phyloP scores from a whole-genome alignment of 2,329 filamentous ascomycete species.

The Ascomycota sp. region DNA sequence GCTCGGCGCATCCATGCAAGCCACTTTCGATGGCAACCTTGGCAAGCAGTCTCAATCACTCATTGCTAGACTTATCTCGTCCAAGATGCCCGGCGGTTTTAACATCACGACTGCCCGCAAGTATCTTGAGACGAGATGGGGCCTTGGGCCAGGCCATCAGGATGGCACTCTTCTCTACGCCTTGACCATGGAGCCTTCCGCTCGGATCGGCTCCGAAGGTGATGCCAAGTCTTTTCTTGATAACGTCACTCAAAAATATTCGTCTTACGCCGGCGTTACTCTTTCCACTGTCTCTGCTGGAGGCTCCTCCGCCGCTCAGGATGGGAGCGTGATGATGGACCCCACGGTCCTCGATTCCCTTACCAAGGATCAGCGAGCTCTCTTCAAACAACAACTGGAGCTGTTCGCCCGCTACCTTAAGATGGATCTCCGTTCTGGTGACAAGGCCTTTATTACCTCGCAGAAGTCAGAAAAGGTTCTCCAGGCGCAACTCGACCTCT shows the following conservation, averaged over 20 bases:
- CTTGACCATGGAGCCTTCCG: constrained; percentile 77
- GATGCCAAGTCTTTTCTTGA: constrained; percentile 91
- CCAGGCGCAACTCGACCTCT: constrained; percentile 83
- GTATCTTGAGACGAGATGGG: constrained; percentile 88
- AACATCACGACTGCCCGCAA: constrained; percentile 94
- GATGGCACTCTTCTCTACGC: constrained; percentile 77
- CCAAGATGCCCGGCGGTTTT: constrained; percentile 98
- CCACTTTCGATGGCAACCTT: constrained; percentile 95
- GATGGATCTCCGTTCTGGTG: constrained; percentile 87
- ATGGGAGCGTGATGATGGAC: constrained; percentile 97
- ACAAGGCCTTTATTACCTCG: constrained; percentile 74
- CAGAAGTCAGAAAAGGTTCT: constrained; percentile 74
- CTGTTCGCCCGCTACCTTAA: constrained; percentile 89
- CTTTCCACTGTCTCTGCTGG: constrained; percentile 57
- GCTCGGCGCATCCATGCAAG: constrained; percentile 84
- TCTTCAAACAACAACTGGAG: constrained; percentile 98
- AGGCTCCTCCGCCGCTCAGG: constrained; percentile 48
- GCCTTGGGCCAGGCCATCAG: constrained; percentile 66
- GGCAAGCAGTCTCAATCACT: constrained; percentile 91
- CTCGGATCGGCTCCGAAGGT: constrained; percentile 70
- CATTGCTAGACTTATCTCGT: constrained; percentile 85
- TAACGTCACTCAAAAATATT: constrained; percentile 76
- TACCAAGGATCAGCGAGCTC: constrained; percentile 83
- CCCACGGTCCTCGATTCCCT: constrained; percentile 89
- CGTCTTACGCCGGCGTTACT: constrained; percentile 61